A percentile compares a stretch with the other conserved stretches of the same genome.
These are phyloP conservation scores for Eleusine coracana DNA, from an alignment of 176 grass and related monocot genomes.

Conservation along the genomic window DNA sequence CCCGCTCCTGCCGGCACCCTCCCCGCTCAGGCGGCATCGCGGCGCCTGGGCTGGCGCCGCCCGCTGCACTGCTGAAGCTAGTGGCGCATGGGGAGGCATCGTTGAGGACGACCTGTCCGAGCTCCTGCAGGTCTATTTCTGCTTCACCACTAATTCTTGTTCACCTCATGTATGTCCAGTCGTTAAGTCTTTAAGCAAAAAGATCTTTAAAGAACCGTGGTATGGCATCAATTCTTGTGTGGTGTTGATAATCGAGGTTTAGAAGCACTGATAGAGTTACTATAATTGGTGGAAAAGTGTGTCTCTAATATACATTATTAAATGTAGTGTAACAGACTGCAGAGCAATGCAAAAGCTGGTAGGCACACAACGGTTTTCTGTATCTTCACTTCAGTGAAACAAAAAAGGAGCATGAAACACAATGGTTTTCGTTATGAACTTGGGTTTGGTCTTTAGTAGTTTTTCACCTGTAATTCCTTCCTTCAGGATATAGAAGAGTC, in stretches of 20 bases:
- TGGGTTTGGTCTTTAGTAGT: not conserved
- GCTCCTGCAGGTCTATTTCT: conserved; percentile 65
- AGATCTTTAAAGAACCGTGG: not conserved
- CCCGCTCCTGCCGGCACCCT: not conserved
- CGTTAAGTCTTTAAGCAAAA: not conserved
- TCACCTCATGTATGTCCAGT: not conserved
- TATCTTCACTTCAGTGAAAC: not conserved
- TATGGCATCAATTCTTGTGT: not conserved
- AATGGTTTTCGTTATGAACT: not conserved
- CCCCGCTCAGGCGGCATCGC: not conserved
- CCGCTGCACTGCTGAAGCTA: conserved; percentile 36
- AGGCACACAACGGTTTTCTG: not conserved
- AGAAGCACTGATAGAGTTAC: not conserved
- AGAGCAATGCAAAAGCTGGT: not conserved
- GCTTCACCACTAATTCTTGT: not conserved
- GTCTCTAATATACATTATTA: not conserved
- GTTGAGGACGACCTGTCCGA: conserved; percentile 79
- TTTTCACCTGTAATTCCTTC: not conserved
- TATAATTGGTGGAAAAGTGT: not conserved
- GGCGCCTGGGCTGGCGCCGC: conserved; percentile 1
- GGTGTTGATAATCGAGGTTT: not conserved
- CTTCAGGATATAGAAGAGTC: not conserved
- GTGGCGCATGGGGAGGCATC: conserved; percentile 42
- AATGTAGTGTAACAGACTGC: not conserved
- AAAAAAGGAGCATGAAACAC: not conserved